Conservation (phyloP, 768 basidiomycete species). For the Termitomyces sp. region DNA sequence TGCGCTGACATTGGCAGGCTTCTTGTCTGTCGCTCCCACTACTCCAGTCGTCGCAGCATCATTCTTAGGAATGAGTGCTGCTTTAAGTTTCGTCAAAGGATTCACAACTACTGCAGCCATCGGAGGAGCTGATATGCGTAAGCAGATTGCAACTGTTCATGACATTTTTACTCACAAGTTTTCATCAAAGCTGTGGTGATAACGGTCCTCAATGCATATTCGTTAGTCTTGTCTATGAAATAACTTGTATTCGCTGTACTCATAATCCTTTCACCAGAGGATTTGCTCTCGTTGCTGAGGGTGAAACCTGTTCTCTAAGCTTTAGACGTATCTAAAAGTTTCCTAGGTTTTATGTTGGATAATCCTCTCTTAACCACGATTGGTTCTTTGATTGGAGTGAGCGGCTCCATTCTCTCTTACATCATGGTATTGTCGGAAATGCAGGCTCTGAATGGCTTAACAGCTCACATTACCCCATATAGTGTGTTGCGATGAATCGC, state of each 20-base stretch:
- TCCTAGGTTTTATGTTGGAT: constrained; percentile 78
- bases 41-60: constrained; percentile 74
- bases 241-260: not conserved
- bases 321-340: constrained; percentile 3
- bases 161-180: not conserved
- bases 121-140: constrained; percentile 92
- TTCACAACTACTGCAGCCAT: constrained; percentile 89
- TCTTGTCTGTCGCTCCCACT: constrained; percentile 62
- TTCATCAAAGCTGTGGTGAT: constrained; percentile 71
- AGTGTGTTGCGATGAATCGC: constrained; percentile 94
- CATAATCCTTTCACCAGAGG: constrained; percentile 33
- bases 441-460: not conserved
- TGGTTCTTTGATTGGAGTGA: constrained; percentile 85
- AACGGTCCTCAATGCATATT: constrained; percentile 87
- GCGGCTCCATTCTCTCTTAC: constrained; percentile 86
- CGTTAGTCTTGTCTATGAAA: constrained; percentile 29
- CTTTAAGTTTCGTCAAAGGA: constrained; percentile 81
- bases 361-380: constrained; percentile 80
- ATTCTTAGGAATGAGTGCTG: constrained; percentile 67
- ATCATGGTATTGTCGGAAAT: constrained; percentile 61
- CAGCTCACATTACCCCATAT: constrained; percentile 6
- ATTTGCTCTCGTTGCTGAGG: constrained; percentile 88
- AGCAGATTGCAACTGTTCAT: constrained; percentile 22
- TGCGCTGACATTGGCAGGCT: constrained; percentile 68
- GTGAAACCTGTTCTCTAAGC: constrained; percentile 22